A percentile compares a stretch with the other conserved stretches of the same genome.
Evolutionary conservation across 345 rosid species (phyloP).

Genomic region (Aquilaria malaccensis): DNA sequence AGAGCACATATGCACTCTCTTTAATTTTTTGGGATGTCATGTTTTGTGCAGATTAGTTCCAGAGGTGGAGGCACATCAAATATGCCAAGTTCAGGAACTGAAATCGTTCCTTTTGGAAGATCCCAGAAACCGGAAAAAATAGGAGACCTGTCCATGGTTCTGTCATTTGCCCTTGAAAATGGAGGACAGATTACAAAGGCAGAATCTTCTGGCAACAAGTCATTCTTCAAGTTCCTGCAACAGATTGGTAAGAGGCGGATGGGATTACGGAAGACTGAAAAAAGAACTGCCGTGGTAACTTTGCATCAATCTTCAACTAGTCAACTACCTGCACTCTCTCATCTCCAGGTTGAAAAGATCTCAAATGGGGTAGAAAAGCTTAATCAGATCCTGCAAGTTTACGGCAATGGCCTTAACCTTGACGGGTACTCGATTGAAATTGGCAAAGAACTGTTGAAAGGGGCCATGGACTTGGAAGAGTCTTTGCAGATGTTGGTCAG

Average conservation of each 20-base stretch:
- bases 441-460: conserved; percentile 68
- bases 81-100: conserved; percentile 25
- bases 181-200: conserved; percentile 54
- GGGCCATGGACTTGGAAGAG: conserved; percentile 75
- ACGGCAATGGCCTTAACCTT: conserved; percentile 53
- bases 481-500: conserved; percentile 74
- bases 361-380: conserved; percentile 70
- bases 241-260: conserved; percentile 52
- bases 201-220: conserved; percentile 42
- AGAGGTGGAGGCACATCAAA: conserved; percentile 22
- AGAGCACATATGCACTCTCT: conserved; percentile 7
- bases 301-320: conserved; percentile 28
- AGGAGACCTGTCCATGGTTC: conserved; percentile 57
- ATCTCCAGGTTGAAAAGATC: conserved; percentile 66
- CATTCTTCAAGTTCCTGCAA: conserved; percentile 54
- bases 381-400: conserved; percentile 68
- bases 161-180: conserved; percentile 68
- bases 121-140: conserved; percentile 35
- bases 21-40: conserved; percentile 13
- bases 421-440: conserved; percentile 65
- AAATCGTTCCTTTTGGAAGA: conserved; percentile 46
- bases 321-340: conserved; percentile 43
- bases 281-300: conserved; percentile 22
- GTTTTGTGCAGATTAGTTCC: conserved; percentile 32
- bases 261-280: conserved; percentile 32